A percentile compares a stretch with the other conserved stretches of the same genome.
phyloP scores from a whole-genome alignment of 169 alveolate genomes.

The Eimeria sp. region DNA sequence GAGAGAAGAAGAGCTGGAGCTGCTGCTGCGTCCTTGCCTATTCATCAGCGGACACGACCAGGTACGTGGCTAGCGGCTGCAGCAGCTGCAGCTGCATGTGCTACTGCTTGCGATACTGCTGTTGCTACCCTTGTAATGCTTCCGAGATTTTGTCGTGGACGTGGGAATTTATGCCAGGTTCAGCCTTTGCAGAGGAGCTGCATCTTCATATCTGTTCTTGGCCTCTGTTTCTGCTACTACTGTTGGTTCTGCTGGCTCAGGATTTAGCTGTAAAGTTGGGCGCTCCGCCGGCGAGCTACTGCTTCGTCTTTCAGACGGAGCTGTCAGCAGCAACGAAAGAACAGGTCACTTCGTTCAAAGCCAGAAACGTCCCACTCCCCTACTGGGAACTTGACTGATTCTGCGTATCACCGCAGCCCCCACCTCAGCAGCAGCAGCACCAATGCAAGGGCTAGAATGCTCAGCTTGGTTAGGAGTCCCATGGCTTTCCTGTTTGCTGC shows the following conservation, averaged over 20 bases:
- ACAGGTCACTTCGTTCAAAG: conserved; percentile 42
- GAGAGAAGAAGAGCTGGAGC: conserved; percentile 71
- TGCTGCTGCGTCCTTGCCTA: conserved; percentile 22
- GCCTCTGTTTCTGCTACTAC: not conserved
- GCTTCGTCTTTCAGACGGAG: conserved; percentile 49
- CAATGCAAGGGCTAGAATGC: not conserved
- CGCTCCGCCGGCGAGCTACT: conserved; percentile 32
- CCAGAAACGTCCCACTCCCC: conserved; percentile 33
- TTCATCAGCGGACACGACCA: not conserved
- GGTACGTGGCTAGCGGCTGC: not conserved
- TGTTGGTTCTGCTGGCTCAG: conserved; percentile 24
- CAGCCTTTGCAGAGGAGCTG: not conserved
- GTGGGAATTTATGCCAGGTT: not conserved
- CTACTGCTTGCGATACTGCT: not conserved
- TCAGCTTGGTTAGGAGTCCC: not conserved
- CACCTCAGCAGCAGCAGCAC: conserved; percentile 14
- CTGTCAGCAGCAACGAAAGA: conserved; percentile 25
- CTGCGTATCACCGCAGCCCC: not conserved
- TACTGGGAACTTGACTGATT: conserved; percentile 41
- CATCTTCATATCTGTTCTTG: not conserved
- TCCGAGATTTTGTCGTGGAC: not conserved
- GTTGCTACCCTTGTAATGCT: not conserved
- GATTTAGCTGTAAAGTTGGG: conserved; percentile 60
- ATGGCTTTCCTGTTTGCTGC: not conserved
- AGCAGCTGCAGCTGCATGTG: conserved; percentile 15